A percentile compares a stretch with the other conserved stretches of the same genome.
These are phyloP conservation scores for Solanum sparsipilum DNA, from an alignment of 257 asterid species.

Conservation along the genomic window DNA sequence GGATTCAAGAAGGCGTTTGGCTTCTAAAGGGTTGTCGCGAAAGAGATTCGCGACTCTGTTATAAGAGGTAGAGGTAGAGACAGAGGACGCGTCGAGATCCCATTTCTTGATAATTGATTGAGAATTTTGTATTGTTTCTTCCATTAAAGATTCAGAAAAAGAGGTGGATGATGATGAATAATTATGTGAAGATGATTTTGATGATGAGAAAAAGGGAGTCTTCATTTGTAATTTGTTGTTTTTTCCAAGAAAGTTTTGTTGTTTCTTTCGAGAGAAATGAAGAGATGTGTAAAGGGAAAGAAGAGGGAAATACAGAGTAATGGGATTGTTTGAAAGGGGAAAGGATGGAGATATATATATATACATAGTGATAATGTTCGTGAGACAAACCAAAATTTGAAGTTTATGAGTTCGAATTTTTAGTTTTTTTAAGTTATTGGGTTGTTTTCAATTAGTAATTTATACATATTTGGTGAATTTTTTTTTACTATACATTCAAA, in stretches of 20 bases:
- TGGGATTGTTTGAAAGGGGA: background rate
- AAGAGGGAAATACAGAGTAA: background rate
- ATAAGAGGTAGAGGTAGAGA: background rate
- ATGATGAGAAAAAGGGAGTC: constrained; percentile 2
- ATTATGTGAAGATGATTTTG: constrained; percentile 16
- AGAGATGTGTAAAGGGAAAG: background rate
- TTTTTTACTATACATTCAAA: no score
- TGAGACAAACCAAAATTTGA: no score
- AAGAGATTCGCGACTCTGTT: constrained; percentile 21
- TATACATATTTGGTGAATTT: no score
- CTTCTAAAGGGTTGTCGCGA: constrained; percentile 27
- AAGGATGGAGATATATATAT: background rate
- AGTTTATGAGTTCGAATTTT: no score
- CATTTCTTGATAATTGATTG: constrained; percentile 30
- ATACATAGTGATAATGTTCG: no score
- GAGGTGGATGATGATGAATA: background rate
- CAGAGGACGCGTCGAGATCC: constrained; percentile 16
- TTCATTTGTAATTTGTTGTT: background rate
- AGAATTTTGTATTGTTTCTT: constrained; percentile 9
- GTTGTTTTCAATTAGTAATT: no score
- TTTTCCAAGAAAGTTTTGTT: background rate
- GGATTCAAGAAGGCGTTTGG: constrained; percentile 29
- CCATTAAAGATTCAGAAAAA: constrained; percentile 41
- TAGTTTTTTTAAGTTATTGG: background rate
- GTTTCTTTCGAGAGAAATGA: background rate